Evolutionary conservation across 305 asterid genomes (phyloP).

Genomic region (Fraxinus floribunda): DNA sequence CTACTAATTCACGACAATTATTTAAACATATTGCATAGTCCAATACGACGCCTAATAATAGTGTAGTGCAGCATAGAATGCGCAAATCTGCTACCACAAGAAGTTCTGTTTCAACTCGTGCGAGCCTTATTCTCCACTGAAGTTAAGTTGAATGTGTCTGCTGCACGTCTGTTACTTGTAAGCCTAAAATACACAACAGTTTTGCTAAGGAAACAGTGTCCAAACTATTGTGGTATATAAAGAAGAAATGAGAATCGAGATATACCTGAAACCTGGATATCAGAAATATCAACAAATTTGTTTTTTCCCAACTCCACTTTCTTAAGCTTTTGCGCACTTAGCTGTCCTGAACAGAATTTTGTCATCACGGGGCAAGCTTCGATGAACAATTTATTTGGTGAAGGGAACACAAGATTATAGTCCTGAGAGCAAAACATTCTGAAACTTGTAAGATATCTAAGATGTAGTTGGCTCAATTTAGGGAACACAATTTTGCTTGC

Average conservation of each 20-base stretch:
- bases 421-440: background rate
- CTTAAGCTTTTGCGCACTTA: conserved; percentile 13
- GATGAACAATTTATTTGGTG: background rate
- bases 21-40: too few species aligned
- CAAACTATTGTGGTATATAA: background rate
- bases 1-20: too few species aligned
- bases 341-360: background rate
- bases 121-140: too few species aligned
- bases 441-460: background rate
- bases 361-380: background rate
- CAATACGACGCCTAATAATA: too few species aligned
- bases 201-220: background rate
- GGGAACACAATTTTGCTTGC: conserved; percentile 3
- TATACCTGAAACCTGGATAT: background rate
- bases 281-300: background rate
- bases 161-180: too few species aligned
- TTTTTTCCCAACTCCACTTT: background rate
- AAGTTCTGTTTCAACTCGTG: too few species aligned
- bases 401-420: conserved; percentile 8
- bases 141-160: too few species aligned
- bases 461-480: background rate
- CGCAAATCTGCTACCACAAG: too few species aligned
- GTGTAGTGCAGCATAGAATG: too few species aligned
- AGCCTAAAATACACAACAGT: background rate
- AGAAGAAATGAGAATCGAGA: background rate